Base-by-base conservation (phyloP, 495 filamentous ascomycete genomes). In the Penicillium coprophilum region DNA sequence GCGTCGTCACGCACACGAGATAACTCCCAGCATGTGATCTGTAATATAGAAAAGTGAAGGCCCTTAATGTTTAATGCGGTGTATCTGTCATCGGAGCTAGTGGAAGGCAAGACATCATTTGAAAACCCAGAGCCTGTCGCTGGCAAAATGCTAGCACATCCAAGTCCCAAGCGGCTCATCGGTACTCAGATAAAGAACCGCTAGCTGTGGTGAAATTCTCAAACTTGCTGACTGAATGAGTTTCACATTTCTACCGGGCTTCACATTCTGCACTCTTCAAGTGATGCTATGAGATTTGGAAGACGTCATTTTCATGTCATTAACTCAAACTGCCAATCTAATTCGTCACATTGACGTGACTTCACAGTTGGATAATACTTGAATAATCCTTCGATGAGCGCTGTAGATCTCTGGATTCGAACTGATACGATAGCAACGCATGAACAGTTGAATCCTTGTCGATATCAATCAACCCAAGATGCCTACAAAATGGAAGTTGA, bases 401-500 rank as follows among this genome's bases (percentile, higher is more conserved):
- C 4, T 20, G 17, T 13, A 20, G 31, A 5, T 6, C n/a, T 21
- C 19, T 7, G 19, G 12, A 41, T 5, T 21, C 10, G 19, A 20
- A 19, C 39, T 21, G 17, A 41, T 4, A 27, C 4, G 4, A 5
- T 24, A 24, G 23, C 23, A 24, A 5, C 23, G 5, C 39, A 41
- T 10, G 19, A 41, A 2, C 39, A 21, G 19, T 19, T 38, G 23
- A 20, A 50, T 6, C 21, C 12, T 19, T 21, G 9, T 39, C 28
- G 7, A 50, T 5, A 30, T 2, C 19, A 39, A 17, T 8, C 13
- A 19, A 27, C 12, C 15, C 12, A 38, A 4, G 12, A 54, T 54
- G 51, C 2, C 51, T 9, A 79, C 77, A 15, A 71, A 61, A 47
- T 71, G 72, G 54, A 72, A 75, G 49, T 68, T 80, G 24, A 82